phyloP scores from a whole-genome alignment of 1,139 yeast species.

The Scheffersomyces titani region DNA sequence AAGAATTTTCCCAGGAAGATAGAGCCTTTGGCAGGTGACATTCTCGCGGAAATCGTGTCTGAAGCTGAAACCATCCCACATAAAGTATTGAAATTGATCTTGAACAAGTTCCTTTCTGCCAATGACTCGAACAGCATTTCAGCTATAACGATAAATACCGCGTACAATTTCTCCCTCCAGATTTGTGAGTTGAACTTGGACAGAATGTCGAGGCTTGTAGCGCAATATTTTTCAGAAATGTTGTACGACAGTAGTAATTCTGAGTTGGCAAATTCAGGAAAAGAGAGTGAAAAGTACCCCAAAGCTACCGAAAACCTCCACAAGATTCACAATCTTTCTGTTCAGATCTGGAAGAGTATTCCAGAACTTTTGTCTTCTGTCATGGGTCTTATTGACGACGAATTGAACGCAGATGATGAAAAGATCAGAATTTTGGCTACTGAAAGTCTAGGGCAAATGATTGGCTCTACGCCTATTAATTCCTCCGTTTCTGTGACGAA shows the following conservation, averaged over 20 bases:
- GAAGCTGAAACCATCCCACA: conserved; percentile 74
- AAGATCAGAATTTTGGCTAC: conserved; percentile 69
- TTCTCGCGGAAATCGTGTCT: conserved; percentile 73
- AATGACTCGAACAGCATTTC: neutral
- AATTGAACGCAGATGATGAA: conserved; percentile 70
- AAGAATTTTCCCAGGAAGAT: conserved; percentile 42
- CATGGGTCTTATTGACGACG: conserved; percentile 80
- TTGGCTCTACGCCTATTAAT: conserved; percentile 41
- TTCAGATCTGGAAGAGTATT: conserved; percentile 73
- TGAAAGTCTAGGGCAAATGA: conserved; percentile 67
- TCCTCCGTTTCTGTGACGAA: conserved; percentile 27
- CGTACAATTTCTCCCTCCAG: conserved; percentile 64
- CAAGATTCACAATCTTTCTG: conserved; percentile 62
- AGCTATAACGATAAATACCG: conserved; percentile 40
- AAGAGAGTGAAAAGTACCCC: conserved; percentile 7
- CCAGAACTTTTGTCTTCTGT: conserved; percentile 77
- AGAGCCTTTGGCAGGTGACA: conserved; percentile 64
- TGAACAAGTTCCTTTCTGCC: conserved; percentile 48
- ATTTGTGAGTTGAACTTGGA: conserved; percentile 75
- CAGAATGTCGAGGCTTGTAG: conserved; percentile 73
- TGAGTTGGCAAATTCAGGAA: conserved; percentile 21
- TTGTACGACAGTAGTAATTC: conserved; percentile 51
- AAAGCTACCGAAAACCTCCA: conserved; percentile 46
- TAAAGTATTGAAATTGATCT: conserved; percentile 59
- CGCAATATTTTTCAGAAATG: conserved; percentile 79